phyloP scores from a whole-genome alignment of 2,329 filamentous ascomycete species.

The Trichoderma asperellum region DNA sequence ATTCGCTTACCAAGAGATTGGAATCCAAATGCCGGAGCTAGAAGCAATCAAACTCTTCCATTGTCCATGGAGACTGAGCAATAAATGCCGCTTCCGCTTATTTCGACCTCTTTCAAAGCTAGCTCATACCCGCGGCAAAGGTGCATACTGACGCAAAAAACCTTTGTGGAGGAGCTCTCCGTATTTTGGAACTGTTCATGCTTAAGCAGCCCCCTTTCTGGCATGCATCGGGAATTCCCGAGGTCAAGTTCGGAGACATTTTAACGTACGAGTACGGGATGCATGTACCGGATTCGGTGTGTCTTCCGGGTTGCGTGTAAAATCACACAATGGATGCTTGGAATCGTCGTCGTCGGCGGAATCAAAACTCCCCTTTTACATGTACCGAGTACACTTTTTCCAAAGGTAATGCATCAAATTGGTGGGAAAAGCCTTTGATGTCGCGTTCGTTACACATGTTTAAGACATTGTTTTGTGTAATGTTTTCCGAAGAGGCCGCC shows the following conservation, averaged over 20 bases:
- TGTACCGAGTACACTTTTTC: background rate
- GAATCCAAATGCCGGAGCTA: background rate
- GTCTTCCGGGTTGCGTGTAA: background rate
- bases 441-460: background rate
- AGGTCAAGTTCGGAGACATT: background rate
- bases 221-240: slow-evolving; percentile 3
- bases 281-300: background rate
- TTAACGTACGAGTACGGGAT: background rate
- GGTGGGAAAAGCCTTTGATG: background rate
- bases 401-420: background rate
- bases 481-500: background rate
- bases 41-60: background rate
- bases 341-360: slow-evolving; percentile 8
- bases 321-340: background rate
- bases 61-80: background rate
- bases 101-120: background rate
- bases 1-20: background rate
- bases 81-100: slow-evolving; percentile 5
- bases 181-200: background rate
- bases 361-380: background rate
- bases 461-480: background rate
- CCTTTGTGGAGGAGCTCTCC: background rate
- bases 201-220: background rate
- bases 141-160: background rate
- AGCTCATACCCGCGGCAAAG: background rate